Conservation (phyloP, 306 rosid species). For the Astragalus membranaceus region DNA sequence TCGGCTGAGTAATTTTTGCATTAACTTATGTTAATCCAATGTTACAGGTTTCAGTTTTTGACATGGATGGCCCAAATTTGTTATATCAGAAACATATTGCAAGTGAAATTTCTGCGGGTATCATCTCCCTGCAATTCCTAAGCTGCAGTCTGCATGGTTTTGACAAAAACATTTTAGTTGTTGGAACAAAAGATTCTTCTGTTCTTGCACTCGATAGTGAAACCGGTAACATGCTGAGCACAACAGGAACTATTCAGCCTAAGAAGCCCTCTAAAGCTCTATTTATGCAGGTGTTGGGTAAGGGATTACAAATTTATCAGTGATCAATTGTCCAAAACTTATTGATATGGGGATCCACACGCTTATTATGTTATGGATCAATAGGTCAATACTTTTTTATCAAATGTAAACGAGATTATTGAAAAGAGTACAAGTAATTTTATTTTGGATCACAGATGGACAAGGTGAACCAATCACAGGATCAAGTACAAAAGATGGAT, state of each 20-base stretch:
- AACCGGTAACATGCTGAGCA: slow-evolving; percentile 51
- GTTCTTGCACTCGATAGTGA: slow-evolving; percentile 68
- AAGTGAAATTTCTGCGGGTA: slow-evolving; percentile 70
- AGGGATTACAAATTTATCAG: slow-evolving; percentile 23
- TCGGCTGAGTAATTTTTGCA: background rate
- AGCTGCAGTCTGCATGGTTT: slow-evolving; percentile 71
- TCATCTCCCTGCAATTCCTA: slow-evolving; percentile 69
- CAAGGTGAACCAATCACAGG: slow-evolving; percentile 30
- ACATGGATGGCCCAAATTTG: slow-evolving; percentile 55
- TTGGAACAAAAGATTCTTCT: slow-evolving; percentile 81
- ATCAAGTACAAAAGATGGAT: slow-evolving; percentile 27
- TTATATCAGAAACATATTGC: slow-evolving; percentile 64
- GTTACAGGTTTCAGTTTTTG: slow-evolving; percentile 67
- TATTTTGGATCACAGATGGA: slow-evolving; percentile 41
- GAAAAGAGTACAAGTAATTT: background rate
- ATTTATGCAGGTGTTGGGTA: slow-evolving; percentile 78
- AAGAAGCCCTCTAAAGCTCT: slow-evolving; percentile 88
- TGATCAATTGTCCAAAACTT: background rate
- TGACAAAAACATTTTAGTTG: slow-evolving; percentile 57
- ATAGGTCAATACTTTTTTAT: slow-evolving; percentile 7
- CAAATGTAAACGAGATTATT: slow-evolving; percentile 16
- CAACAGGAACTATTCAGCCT: slow-evolving; percentile 61
- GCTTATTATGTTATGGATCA: background rate
- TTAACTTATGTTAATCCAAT: slow-evolving; percentile 14
- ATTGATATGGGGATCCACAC: background rate